These are phyloP conservation scores for Hirschfeldia incana DNA, from an alignment of 345 rosid species.

Conservation along the genomic window DNA sequence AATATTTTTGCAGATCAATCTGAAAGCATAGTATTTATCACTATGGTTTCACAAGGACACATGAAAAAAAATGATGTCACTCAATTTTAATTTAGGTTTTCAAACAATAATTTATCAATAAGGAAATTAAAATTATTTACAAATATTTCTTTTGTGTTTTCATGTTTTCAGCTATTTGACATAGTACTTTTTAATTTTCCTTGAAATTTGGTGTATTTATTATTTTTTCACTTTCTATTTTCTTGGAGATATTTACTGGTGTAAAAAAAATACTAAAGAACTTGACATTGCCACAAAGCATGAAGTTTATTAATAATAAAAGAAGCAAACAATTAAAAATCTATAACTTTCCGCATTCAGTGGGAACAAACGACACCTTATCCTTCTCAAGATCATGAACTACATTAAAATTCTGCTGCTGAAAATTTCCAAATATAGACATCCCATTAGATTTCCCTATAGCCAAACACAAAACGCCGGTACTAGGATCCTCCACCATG, in stretches of 20 bases:
- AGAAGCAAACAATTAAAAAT: constrained; percentile 9
- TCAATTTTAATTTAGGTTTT: neutral
- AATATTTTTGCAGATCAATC: neutral
- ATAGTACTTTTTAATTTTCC: neutral
- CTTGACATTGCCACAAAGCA: neutral
- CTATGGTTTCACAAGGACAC: neutral
- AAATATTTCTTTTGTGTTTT: neutral
- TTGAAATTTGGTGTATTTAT: neutral
- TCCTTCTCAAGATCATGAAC: constrained; percentile 66
- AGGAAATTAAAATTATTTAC: neutral
- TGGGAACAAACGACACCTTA: constrained; percentile 67
- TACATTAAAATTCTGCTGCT: constrained; percentile 81
- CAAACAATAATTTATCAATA: neutral
- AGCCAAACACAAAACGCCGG: constrained; percentile 74
- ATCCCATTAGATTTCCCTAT: constrained; percentile 80
- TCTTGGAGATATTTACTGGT: neutral
- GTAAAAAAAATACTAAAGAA: neutral
- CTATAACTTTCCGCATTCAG: constrained; percentile 63
- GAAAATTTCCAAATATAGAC: constrained; percentile 93
- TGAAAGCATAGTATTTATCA: neutral
- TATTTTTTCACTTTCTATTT: constrained; percentile 36
- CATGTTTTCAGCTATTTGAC: neutral
- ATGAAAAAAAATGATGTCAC: neutral
- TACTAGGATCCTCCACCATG: constrained; percentile 64
- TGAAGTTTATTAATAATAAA: constrained; percentile 4